Evolutionary conservation across 2,329 filamentous ascomycete species (phyloP), one percentile per base, ranked within the genome.

Genomic region (Tolypocladium sp.): DNA sequence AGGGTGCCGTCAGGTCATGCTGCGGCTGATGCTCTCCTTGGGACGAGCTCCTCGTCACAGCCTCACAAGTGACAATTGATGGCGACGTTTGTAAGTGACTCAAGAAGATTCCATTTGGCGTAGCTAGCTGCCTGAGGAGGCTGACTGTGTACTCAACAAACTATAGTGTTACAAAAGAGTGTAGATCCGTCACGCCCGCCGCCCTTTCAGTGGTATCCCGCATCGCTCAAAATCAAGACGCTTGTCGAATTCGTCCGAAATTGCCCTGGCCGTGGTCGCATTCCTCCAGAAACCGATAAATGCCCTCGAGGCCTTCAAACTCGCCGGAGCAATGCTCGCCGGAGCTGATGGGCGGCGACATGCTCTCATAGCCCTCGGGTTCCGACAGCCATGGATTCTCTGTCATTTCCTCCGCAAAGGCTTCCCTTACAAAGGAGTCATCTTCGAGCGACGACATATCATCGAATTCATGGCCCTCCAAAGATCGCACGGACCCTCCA

Each of bases 281-380:
- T 65, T 83, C 82, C 64, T 83, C 82, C 37, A 85, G 60, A 62
- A 85, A 85, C 20, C 77, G 75, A 66, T 85, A 82, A 41, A 85
- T 79, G 5, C 82, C 82, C 60, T 84, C 80, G 3, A 84, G 63
- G 1, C 82, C 82, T 56, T 85, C 81, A 61, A 77, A 82, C 3
- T 80, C 77, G 53, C 78, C 74, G 1, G 79, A 79, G 49, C 68
- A 71, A 51, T 76, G 75, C 62, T 76, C 76, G 20, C 69, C 73
- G 9, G 77, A 78, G 64, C 74, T 79, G n/a, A 68, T 63, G 2
- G 74, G 74, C 10, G 77, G 76, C n/a, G 80, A 79, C 75, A 79
- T 76, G 63, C 75, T 79, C 63, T 75, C 77, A 60, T 82, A 83
- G 0, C 77, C 78, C 42, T 80, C 78, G 0, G 71, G 70, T 15